A percentile compares a stretch with the other conserved stretches of the same genome.
These are phyloP conservation scores for Neocallimastix lanati DNA, from an alignment of 192 early-diverging fungal genomes.

Conservation along the genomic window DNA sequence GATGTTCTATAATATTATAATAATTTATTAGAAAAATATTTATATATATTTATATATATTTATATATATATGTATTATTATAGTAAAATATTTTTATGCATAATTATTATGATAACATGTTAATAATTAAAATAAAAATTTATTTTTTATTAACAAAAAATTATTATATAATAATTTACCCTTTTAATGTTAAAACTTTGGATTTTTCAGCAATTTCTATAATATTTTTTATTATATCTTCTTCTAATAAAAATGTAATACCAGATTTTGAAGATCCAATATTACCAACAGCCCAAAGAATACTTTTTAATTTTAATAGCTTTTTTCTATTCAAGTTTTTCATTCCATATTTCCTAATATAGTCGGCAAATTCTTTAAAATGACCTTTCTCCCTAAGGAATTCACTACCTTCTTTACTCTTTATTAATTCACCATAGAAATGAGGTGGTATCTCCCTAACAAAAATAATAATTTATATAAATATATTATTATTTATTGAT, in stretches of 20 bases:
- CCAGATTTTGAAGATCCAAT: constrained; percentile 51
- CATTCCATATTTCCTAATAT: constrained; percentile 24
- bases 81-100: too few relatives aligned
- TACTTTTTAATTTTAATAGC: constrained; percentile 41
- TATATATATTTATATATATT: not conserved
- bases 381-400: constrained; percentile 43
- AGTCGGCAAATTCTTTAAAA: constrained; percentile 38
- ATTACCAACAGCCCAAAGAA: constrained; percentile 64
- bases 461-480: too few relatives aligned
- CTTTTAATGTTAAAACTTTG: constrained; percentile 49
- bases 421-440: constrained; percentile 61
- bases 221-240: constrained; percentile 51
- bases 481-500: too few relatives aligned
- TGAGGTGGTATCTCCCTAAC: constrained; percentile 31
- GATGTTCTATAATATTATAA: constrained; percentile 45
- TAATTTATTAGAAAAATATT: not conserved
- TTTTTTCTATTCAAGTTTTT: constrained; percentile 12
- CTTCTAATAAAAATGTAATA: constrained; percentile 49
- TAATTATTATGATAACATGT: too few relatives aligned
- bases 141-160: too few relatives aligned
- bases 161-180: constrained; percentile 19
- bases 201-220: constrained; percentile 45
- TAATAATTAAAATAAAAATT: too few relatives aligned
- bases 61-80: too few relatives aligned
- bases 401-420: constrained; percentile 53